Evolutionary conservation across 2,329 filamentous ascomycete genomes (phyloP).

Genomic region (Dactylonectria estremocensis): DNA sequence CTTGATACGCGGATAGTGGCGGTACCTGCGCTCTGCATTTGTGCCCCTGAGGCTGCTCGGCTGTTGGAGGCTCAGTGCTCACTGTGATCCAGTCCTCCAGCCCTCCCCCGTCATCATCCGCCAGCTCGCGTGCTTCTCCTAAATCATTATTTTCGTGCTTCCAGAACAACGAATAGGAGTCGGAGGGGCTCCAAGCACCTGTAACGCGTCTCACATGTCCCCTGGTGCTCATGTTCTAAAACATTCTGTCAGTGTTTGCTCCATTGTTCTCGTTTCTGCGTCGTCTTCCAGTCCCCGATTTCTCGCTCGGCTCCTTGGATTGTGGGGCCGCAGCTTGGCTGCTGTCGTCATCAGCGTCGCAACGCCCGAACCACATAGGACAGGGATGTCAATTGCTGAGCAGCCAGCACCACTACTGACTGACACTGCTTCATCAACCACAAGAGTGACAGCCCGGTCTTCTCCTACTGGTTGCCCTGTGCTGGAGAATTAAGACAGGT

Average conservation of each 20-base stretch:
- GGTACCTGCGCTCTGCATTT: background rate
- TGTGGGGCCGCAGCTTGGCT: conserved; percentile 15
- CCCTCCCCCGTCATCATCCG: no score
- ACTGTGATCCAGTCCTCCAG: no score
- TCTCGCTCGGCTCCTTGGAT: background rate
- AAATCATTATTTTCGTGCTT: background rate
- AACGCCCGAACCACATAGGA: conserved; percentile 7
- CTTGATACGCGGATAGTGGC: background rate
- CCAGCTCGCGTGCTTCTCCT: background rate
- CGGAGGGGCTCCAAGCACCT: background rate
- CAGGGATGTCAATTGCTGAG: conserved; percentile 11
- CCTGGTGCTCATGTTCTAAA: background rate
- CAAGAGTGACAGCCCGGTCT: background rate
- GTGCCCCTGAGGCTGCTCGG: no score
- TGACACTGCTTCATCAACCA: background rate
- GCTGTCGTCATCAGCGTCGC: conserved; percentile 34
- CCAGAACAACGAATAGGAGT: background rate
- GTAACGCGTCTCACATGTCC: background rate
- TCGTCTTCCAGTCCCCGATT: conserved; percentile 16
- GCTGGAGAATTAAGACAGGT: no score
- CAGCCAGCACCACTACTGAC: background rate
- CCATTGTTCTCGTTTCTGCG: conserved; percentile 8
- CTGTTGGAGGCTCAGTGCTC: no score
- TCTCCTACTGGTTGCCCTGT: background rate
- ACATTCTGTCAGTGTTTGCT: background rate